Evolutionary conservation across 345 rosid genomes (phyloP), one percentile per base, ranked within the genome.

Genomic region (Pistacia atlantica): DNA sequence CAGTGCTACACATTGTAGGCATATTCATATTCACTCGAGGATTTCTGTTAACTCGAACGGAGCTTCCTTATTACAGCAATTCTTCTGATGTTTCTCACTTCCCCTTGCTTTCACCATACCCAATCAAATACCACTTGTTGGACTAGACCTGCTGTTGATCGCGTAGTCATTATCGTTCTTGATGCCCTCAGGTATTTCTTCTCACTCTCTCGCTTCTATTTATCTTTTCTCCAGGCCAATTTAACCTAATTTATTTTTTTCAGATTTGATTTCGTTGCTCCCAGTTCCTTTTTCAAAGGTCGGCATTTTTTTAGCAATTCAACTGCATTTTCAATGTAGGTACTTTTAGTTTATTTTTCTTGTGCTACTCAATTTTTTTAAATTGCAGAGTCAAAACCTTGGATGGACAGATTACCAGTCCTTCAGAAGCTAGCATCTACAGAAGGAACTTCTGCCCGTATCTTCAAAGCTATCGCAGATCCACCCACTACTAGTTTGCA

Each of bases 401-500:
- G 98, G 99, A 95, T 95, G 99, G 95, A 95, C 69, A 92, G 78
- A 71, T 81, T 95, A 13, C 78, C 72, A 59, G 85, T 93, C 48
- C 81, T 95, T 72, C 97, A 92, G 81, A 89, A 84, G 78, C 65
- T 89, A 78, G 97, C 98, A 11, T 86, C 75, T 77, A 69, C 57
- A 25, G 67, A 89, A 63, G 82, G 89, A 20, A 86, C 94, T 5
- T 42, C 97, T 48, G n/a, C 3, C 20, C 97, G 38, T 84, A 90
- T 95, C 65, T 95, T 93, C 83, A 93, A 92, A 82, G 98, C 98
- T 61, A 88, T 93, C 78, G 97, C 98, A n/a, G 97, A 95, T 78
- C 99, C 99, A 74, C 98, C 99, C 28, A 95, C 99, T 1, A 95
- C 99, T 9, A 95, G 97, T 80, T 86, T 93, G 77, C 99, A 93